Percentiles rank a stretch among this genome's conserved stretches.
phyloP scores from a whole-genome alignment of 768 basidiomycete genomes.

The Podaxis mareebaensis region DNA sequence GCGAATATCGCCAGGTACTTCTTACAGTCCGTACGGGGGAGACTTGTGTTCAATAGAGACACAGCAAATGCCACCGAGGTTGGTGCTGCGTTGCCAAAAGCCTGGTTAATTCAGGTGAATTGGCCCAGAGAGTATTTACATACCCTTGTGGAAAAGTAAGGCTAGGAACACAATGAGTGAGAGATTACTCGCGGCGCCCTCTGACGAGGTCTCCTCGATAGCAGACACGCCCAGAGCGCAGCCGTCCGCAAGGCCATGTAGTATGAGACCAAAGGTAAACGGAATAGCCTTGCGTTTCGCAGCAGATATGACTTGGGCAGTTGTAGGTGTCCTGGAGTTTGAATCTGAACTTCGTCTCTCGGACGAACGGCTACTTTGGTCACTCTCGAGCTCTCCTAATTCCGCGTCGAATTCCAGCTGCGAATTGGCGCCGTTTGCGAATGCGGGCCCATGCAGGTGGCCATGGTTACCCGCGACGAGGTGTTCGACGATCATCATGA shows the following conservation, averaged over 20 bases:
- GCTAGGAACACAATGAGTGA: conserved; percentile 90
- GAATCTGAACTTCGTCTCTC: conserved; percentile 11
- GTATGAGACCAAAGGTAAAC: conserved; percentile 81
- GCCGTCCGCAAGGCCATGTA: conserved; percentile 91
- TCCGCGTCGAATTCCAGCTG: conserved; percentile 63
- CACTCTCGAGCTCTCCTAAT: conserved; percentile 56
- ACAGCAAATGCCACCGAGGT: conserved; percentile 89
- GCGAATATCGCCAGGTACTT: conserved; percentile 79
- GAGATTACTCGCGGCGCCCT: conserved; percentile 42
- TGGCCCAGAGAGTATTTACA: not conserved
- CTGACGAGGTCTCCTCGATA: conserved; percentile 33
- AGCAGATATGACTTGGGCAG: conserved; percentile 19
- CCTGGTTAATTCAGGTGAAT: conserved; percentile 28
- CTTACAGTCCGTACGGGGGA: conserved; percentile 68
- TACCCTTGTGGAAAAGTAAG: conserved; percentile 89
- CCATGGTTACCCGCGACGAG: conserved; percentile 49
- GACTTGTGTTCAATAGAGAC: conserved; percentile 75
- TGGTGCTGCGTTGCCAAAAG: conserved; percentile 57
- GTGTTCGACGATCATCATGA: conserved; percentile 74
- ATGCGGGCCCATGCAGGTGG: conserved; percentile 14
- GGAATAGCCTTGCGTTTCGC: conserved; percentile 54
- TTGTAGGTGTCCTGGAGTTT: conserved; percentile 10
- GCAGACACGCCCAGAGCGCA: conserved; percentile 86
- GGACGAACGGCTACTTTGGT: conserved; percentile 31
- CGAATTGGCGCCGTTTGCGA: conserved; percentile 17